Evolutionary conservation across 2,329 filamentous ascomycete species (phyloP).

Genomic region (Trichoderma sp.): DNA sequence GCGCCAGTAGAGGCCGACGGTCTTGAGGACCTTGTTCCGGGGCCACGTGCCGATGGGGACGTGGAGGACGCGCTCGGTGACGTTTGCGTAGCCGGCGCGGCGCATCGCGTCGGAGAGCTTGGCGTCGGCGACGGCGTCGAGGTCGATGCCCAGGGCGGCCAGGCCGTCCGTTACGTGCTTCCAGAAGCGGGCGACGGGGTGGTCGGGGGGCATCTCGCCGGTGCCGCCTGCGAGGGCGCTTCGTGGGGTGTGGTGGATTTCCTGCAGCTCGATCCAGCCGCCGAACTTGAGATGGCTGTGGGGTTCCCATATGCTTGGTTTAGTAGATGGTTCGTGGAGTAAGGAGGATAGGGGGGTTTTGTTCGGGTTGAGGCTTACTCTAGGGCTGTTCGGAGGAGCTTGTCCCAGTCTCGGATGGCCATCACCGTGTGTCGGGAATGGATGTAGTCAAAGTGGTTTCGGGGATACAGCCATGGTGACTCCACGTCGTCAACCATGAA

Average conservation of each 20-base stretch:
- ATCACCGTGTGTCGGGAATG: slow-evolving; percentile 40
- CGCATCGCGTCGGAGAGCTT: slow-evolving; percentile 50
- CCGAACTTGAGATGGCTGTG: slow-evolving; percentile 52
- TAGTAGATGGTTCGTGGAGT: not conserved
- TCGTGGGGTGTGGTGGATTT: slow-evolving; percentile 47
- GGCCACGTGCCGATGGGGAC: slow-evolving; percentile 60
- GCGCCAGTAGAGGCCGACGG: slow-evolving; percentile 55
- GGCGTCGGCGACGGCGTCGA: slow-evolving; percentile 48
- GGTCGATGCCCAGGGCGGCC: slow-evolving; percentile 49
- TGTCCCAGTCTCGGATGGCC: slow-evolving; percentile 37
- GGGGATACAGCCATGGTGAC: slow-evolving; percentile 49
- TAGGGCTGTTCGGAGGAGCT: slow-evolving; percentile 49
- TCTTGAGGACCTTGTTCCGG: slow-evolving; percentile 53
- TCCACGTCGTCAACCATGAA: slow-evolving; percentile 45
- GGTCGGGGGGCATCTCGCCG: slow-evolving; percentile 42
- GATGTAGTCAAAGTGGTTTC: slow-evolving; percentile 38
- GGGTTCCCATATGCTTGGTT: slow-evolving; percentile 21
- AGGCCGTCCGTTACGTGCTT: slow-evolving; percentile 49
- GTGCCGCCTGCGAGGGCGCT: slow-evolving; percentile 46
- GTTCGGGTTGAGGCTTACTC: slow-evolving; percentile 27
- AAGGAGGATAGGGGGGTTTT: no score
- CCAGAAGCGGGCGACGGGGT: slow-evolving; percentile 53
- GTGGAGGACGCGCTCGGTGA: slow-evolving; percentile 53
- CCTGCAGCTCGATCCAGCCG: slow-evolving; percentile 51
- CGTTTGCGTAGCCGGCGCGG: slow-evolving; percentile 55